Conservation (phyloP, 2,329 filamentous ascomycete genomes). For the Hirsutella rhossiliensis region DNA sequence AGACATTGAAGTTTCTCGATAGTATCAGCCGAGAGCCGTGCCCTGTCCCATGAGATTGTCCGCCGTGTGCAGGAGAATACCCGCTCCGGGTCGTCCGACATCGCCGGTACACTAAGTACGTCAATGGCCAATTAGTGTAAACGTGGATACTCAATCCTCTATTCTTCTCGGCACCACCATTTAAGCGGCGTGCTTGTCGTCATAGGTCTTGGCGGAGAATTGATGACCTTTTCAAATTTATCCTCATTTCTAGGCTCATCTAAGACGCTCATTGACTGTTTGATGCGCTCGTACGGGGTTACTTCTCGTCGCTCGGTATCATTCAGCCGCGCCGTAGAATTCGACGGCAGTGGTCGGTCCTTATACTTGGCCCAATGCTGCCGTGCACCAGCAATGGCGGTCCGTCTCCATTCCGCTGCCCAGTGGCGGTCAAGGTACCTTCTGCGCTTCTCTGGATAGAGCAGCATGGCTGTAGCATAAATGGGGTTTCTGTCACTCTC, state of each 20-base stretch:
- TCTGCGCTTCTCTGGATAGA: background rate
- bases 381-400: background rate
- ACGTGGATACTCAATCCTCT: background rate
- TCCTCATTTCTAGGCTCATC: background rate
- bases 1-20: background rate
- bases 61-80: background rate
- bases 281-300: background rate
- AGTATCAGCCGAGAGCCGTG: background rate
- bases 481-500: too few species aligned
- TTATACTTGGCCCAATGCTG: conserved; percentile 1
- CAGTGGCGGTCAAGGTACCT: conserved; percentile 1
- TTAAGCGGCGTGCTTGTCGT: background rate
- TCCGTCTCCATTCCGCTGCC: background rate
- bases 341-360: background rate
- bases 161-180: background rate
- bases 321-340: background rate
- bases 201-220: background rate
- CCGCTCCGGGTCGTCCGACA: background rate
- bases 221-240: background rate
- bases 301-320: background rate
- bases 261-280: too few species aligned
- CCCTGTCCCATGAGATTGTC: background rate
- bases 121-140: background rate
- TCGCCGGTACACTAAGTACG: background rate
- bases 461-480: background rate